These are phyloP conservation scores for Aphanocladium album DNA, from an alignment of 2,329 filamentous ascomycete genomes.

Conservation along the genomic window DNA sequence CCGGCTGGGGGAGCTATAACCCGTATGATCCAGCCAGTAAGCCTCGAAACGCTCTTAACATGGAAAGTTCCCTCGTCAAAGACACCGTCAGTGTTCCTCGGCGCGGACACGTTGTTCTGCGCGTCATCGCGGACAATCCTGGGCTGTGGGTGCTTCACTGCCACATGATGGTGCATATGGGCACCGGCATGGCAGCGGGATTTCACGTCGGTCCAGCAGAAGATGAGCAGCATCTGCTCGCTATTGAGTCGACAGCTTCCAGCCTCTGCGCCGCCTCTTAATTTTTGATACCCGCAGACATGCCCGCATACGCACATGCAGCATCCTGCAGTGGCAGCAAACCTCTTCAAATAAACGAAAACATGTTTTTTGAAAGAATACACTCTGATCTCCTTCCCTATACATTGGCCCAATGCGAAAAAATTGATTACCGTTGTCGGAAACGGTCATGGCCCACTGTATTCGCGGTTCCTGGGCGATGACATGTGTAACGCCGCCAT, in stretches of 20 bases:
- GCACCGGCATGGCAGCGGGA: conserved; percentile 23
- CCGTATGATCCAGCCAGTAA: conserved; percentile 17
- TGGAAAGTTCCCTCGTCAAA: conserved; percentile 21
- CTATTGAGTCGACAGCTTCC: conserved; percentile 15
- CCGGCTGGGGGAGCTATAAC: conserved; percentile 23
- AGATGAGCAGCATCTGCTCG: conserved; percentile 17
- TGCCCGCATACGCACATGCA: no score
- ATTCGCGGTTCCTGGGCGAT: background rate
- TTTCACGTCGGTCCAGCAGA: conserved; percentile 20
- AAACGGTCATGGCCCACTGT: background rate
- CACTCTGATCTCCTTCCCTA: no score
- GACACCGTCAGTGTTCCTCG: conserved; percentile 37
- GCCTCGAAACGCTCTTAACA: conserved; percentile 8
- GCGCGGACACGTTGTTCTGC: conserved; percentile 22
- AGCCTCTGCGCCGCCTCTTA: conserved; percentile 11
- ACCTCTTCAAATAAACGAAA: no score
- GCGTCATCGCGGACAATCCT: conserved; percentile 21
- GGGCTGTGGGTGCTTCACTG: conserved; percentile 26
- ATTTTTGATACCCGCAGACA: no score
- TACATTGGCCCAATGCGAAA: no score
- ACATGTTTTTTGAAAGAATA: no score
- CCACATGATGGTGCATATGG: conserved; percentile 25
- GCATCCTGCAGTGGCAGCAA: no score
- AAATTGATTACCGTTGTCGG: background rate
- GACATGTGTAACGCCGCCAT: background rate